A percentile compares a stretch with the other conserved stretches of the same genome.
phyloP scores from a whole-genome alignment of 2,329 filamentous ascomycete species.

The Dendryphion nanum region DNA sequence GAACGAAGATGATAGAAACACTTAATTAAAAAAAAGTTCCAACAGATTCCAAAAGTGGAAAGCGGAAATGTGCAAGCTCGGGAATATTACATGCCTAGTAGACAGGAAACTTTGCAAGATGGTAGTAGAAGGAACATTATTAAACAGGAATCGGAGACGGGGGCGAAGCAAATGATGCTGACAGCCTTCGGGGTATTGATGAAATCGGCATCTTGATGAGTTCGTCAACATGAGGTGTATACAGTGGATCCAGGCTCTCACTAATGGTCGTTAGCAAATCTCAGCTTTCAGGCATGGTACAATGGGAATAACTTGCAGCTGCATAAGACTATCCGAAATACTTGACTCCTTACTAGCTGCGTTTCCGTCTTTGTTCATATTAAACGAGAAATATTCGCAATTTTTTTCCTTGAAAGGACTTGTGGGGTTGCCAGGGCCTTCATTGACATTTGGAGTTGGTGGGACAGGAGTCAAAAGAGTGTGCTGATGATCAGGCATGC shows the following conservation, averaged over 20 bases:
- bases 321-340: constrained; percentile 19
- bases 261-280: too few species aligned
- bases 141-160: background rate
- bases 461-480: constrained; percentile 41
- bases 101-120: too few species aligned
- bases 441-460: constrained; percentile 38
- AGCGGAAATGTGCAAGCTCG: too few species aligned
- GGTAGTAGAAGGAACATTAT: too few species aligned
- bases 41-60: too few species aligned
- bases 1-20: too few species aligned
- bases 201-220: constrained; percentile 17
- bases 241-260: constrained; percentile 31
- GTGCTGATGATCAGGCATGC: constrained; percentile 33
- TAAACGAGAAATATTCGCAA: constrained; percentile 29
- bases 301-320: constrained; percentile 27
- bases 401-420: constrained; percentile 40
- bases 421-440: constrained; percentile 18
- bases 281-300: too few species aligned
- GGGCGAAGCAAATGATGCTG: constrained; percentile 13
- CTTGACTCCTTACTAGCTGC: constrained; percentile 10
- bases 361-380: constrained; percentile 17
- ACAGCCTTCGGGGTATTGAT: constrained; percentile 20
- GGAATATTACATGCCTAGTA: too few species aligned
- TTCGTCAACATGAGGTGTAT: constrained; percentile 17
- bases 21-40: too few species aligned